Base-by-base conservation (phyloP, 2,329 filamentous ascomycete genomes). In the Purpureocillium takamizusanense region DNA sequence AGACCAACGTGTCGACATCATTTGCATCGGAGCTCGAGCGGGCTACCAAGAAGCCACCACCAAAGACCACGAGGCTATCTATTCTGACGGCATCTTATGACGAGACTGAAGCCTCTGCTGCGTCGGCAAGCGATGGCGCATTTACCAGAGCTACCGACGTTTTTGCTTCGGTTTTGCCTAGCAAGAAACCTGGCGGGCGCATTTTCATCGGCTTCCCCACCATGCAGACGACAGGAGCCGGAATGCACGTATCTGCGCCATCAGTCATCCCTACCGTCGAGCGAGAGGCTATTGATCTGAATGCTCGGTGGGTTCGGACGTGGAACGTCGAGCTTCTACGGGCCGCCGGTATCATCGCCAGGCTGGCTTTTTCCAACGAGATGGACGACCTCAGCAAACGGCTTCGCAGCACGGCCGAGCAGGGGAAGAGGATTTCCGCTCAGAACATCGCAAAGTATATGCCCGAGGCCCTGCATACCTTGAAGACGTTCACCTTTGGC, bases 171-270 rank as follows among this genome's bases (percentile, higher is more conserved):
- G 89, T 98, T 1, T 64, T 97, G 5, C 92, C 92, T 3, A 87
- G 77, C 41, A 94, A 88, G 58, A 85, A 86, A 50, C 75, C 76
- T 0, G 77, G 78, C 8, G 92, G 92, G 7, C 81, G 86, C 38
- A 85, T 98, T 39, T 98, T 97, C 53, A 98, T 98, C 53, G 92
- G 92, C 0, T 98, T 98, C 54, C 90, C 92, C 3, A 98, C 92
- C 2, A 89, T 90, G 49, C 92, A 98, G 64, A 98, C 92, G 0
- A 98, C 94, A 0, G 92, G 90, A 39, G 80, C 90, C 21, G 85
- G 90, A 13, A 84, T 94, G 56, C 92, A 98, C 59, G 84, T 98
- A 23, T 97, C 90, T 11, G 92, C 92, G 0, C 92, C 89, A 1
- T 95, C 90, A 0, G 81, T 98, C 12, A 98, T 98, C 41, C 92